Percentiles rank a stretch among this genome's conserved stretches.
phyloP scores from a whole-genome alignment of 331 rosid genomes.

The Acacia concinna region DNA sequence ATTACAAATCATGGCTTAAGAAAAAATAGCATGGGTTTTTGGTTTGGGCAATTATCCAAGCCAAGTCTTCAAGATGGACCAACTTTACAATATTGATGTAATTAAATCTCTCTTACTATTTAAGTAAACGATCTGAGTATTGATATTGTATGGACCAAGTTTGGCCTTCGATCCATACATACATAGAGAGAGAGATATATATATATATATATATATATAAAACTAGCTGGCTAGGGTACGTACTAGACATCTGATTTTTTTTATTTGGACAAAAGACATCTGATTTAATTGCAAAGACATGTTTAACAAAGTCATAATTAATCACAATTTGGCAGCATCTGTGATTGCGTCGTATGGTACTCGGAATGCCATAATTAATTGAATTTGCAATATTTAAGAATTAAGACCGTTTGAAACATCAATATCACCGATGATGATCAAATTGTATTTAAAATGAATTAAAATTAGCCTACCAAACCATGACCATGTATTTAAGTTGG shows the following conservation, averaged over 20 bases:
- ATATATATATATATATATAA: neutral
- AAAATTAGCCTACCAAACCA: constrained; percentile 30
- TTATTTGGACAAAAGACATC: too few species aligned
- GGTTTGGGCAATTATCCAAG: neutral
- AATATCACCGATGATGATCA: constrained; percentile 33
- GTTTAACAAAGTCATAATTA: constrained; percentile 26
- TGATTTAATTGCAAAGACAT: constrained; percentile 32
- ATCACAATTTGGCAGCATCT: constrained; percentile 38
- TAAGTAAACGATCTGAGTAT: neutral
- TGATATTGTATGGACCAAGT: neutral
- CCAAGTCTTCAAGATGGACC: neutral
- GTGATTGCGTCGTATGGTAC: constrained; percentile 26
- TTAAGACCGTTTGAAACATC: constrained; percentile 27
- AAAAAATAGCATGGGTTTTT: neutral
- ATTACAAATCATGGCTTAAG: neutral
- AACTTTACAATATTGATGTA: constrained; percentile 1
- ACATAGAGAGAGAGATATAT: too few species aligned
- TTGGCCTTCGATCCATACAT: neutral
- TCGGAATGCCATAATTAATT: neutral
- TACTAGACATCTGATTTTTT: constrained; percentile 32
- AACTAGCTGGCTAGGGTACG: constrained; percentile 7
- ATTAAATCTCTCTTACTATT: constrained; percentile 29
- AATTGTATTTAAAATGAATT: constrained; percentile 28
- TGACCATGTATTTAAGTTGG: constrained; percentile 31
- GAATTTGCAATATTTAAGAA: neutral